These are phyloP conservation scores for Pseudogymnoascus sp. DNA, from an alignment of 2,329 filamentous ascomycete species.

Conservation along the genomic window DNA sequence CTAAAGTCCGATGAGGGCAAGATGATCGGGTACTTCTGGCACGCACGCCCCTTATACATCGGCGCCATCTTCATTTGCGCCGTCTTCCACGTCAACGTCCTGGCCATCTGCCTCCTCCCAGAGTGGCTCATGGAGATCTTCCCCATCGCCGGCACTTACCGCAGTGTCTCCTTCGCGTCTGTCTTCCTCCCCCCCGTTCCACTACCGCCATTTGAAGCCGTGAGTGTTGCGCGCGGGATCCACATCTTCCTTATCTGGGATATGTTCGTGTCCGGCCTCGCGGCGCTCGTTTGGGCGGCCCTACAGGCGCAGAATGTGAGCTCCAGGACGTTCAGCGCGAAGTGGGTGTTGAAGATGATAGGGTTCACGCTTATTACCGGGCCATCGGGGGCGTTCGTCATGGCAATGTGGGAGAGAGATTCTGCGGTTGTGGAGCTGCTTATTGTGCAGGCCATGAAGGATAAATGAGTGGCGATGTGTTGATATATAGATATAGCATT, in stretches of 20 bases:
- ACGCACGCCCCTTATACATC: not conserved
- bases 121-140: not conserved
- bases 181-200: not conserved
- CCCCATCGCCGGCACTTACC: not conserved
- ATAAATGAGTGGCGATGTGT: not conserved
- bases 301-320: conserved; percentile 1
- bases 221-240: not conserved
- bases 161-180: not conserved
- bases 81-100: conserved; percentile 2
- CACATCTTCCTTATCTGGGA: conserved; percentile 1
- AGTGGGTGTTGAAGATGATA: not conserved
- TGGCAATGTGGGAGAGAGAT: conserved; percentile 9
- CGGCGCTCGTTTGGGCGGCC: not conserved
- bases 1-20: conserved; percentile 3
- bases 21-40: not conserved
- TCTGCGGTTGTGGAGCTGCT: not conserved
- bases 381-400: not conserved
- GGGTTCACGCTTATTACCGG: not conserved
- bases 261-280: not conserved
- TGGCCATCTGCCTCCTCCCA: not conserved
- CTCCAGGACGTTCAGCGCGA: not conserved
- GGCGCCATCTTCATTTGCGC: not conserved
- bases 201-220: not conserved
- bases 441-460: conserved; percentile 8
- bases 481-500: not conserved